Evolutionary conservation across 768 basidiomycete genomes (phyloP).

Genomic region (Russula sp.): DNA sequence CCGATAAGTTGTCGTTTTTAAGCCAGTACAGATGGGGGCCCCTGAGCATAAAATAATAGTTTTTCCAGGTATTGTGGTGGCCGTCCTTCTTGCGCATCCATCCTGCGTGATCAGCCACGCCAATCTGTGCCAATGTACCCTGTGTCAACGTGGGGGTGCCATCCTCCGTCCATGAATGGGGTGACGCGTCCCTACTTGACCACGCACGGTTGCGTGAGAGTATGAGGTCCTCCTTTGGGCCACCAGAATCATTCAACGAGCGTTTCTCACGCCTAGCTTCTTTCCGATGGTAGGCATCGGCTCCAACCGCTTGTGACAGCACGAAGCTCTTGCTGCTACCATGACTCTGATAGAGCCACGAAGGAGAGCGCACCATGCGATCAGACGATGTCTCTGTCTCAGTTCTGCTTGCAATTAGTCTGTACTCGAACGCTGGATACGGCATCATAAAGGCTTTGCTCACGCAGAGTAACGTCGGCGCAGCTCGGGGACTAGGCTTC

Average conservation of each 20-base stretch:
- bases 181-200: constrained; percentile 2
- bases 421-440: background rate
- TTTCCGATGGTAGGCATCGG: constrained; percentile 21
- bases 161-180: background rate
- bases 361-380: no score
- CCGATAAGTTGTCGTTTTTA: constrained; percentile 60
- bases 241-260: constrained; percentile 19
- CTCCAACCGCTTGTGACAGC: constrained; percentile 36
- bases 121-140: constrained; percentile 85
- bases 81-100: constrained; percentile 98
- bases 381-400: no score
- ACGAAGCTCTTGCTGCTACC: constrained; percentile 35
- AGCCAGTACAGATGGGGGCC: constrained; percentile 87
- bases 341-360: background rate
- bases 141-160: constrained; percentile 36
- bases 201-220: constrained; percentile 52
- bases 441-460: constrained; percentile 26
- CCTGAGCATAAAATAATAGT: constrained; percentile 86
- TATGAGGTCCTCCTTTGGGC: constrained; percentile 29
- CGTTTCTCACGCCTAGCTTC: constrained; percentile 22
- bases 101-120: constrained; percentile 79
- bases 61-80: constrained; percentile 87
- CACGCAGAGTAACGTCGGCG: constrained; percentile 62
- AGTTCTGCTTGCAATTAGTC: constrained; percentile 10
- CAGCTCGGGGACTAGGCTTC: constrained; percentile 70